Conservation (phyloP, 2,329 filamentous ascomycete species). For the Colletotrichum sp. region DNA sequence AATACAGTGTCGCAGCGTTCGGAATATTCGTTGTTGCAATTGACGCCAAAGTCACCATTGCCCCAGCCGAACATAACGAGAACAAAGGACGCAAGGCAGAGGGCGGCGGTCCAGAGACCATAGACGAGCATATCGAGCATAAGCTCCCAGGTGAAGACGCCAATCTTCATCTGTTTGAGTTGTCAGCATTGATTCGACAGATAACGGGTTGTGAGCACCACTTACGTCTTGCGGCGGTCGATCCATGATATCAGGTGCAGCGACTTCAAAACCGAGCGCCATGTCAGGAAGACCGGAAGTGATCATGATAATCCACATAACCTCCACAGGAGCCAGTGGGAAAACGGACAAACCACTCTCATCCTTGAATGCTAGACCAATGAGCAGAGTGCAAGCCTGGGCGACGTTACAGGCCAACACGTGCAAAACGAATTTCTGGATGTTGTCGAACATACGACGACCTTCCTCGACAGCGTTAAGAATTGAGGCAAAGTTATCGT, state of each 20-base stretch:
- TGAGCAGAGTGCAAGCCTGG: slow-evolving; percentile 70
- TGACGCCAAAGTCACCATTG: slow-evolving; percentile 56
- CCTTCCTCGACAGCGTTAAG: slow-evolving; percentile 75
- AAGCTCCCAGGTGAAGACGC: slow-evolving; percentile 70
- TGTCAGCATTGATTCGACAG: background rate
- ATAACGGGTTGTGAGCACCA: slow-evolving; percentile 21
- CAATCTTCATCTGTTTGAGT: slow-evolving; percentile 39
- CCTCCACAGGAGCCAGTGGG: slow-evolving; percentile 74
- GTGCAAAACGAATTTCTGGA: slow-evolving; percentile 75
- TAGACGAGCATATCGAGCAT: slow-evolving; percentile 71
- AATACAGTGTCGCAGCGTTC: slow-evolving; percentile 64
- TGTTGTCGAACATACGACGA: slow-evolving; percentile 74
- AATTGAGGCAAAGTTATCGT: slow-evolving; percentile 76
- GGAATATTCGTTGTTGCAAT: slow-evolving; percentile 65
- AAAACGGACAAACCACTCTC: slow-evolving; percentile 68
- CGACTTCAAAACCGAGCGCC: slow-evolving; percentile 75
- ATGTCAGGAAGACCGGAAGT: slow-evolving; percentile 77
- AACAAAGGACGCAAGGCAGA: slow-evolving; percentile 59
- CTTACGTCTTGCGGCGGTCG: slow-evolving; percentile 70
- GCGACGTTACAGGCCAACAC: slow-evolving; percentile 73
- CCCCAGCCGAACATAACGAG: slow-evolving; percentile 58
- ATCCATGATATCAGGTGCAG: slow-evolving; percentile 71
- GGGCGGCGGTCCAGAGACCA: slow-evolving; percentile 69
- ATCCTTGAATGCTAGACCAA: slow-evolving; percentile 76
- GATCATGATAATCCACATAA: slow-evolving; percentile 82